A percentile compares a stretch with the other conserved stretches of the same genome.
phyloP scores from a whole-genome alignment of 202 grass and related monocot genomes.

The Brachypodium distachyon region DNA sequence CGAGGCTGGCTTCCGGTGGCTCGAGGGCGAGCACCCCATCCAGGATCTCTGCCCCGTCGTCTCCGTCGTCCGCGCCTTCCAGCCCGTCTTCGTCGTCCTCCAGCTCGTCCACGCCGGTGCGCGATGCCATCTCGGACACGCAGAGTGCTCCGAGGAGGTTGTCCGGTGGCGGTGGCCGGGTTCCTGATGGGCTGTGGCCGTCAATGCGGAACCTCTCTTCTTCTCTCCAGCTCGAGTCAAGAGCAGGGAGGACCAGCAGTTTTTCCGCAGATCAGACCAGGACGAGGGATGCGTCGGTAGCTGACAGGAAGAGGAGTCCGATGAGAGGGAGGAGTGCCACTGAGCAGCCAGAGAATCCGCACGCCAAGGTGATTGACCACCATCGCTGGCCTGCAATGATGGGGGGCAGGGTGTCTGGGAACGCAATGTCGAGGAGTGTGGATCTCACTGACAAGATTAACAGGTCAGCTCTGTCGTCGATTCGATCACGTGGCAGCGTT shows the following conservation, averaged over 20 bases:
- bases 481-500: slow-evolving; percentile 36
- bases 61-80: slow-evolving; percentile 33
- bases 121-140: slow-evolving; percentile 42
- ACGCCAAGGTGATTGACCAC: slow-evolving; percentile 77
- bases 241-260: slow-evolving; percentile 18
- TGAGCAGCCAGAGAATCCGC: slow-evolving; percentile 58
- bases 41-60: slow-evolving; percentile 38
- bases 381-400: slow-evolving; percentile 91
- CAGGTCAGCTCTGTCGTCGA: slow-evolving; percentile 28
- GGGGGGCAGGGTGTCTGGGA: slow-evolving; percentile 53
- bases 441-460: slow-evolving; percentile 64
- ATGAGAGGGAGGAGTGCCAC: slow-evolving; percentile 35
- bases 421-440: slow-evolving; percentile 54
- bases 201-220: slow-evolving; percentile 81
- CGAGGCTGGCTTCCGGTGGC: slow-evolving; percentile 13
- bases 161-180: slow-evolving; percentile 24
- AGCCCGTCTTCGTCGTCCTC: slow-evolving; percentile 46
- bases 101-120: slow-evolving; percentile 47
- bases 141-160: slow-evolving; percentile 34
- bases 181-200: slow-evolving; percentile 84
- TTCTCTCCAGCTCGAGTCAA: slow-evolving; percentile 64
- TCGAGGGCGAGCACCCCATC: slow-evolving; percentile 29
- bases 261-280: slow-evolving; percentile 28
- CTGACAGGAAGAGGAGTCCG: slow-evolving; percentile 79
- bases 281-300: not conserved